Evolutionary conservation across 116 monocot species (phyloP), one percentile per base, ranked within the genome.

Genomic region (Papilionanthe hybrid): DNA sequence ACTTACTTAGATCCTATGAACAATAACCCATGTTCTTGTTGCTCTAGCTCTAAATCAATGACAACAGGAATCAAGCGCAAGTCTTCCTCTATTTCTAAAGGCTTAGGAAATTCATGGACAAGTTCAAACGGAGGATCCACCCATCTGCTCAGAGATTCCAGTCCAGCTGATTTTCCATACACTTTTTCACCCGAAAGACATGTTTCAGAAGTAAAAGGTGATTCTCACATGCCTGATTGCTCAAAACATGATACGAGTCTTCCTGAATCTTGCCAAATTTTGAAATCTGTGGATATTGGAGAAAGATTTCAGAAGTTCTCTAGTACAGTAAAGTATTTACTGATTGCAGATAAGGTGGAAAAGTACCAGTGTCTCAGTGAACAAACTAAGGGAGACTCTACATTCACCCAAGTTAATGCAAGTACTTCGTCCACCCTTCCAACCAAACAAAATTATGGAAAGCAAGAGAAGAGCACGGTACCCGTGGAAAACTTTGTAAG

Each of bases 211-310:
- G 42, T 53, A 45, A 42, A 42, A 44, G 71, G 20, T 69, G n/a
- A 5, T 79, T 72, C 57, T 76, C 1, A 9, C 25, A 57, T 73
- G 42, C 71, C 55, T 29, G 78, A 66, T 20, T 78, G 42, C 27
- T 83, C 57, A 78, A 42, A 41, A 6, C 71, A 73, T 49, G 12
- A 77, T 72, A 41, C 55, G 8, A 67, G 13, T 41, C 23, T 45
- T 56, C n/a, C 29, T 43, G 56, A 29, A 55, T 60, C 53, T 22
- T 42, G 23, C 7, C 75, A 43, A 27, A 41, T 18, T 67, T n/a
- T 81, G 55, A 73, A 83, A 79, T 65, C 77, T 69, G 25, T 55
- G 23, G 69, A 81, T 19, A 81, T 42, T 47, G 78, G 30, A 55
- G 69, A 29, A 78, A 37, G 41, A 32, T 55, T 69, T 43, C 27